Percentiles rank a stretch among this genome's conserved stretches.
These are phyloP conservation scores for Paecilomyces sp. DNA, from an alignment of 2,329 filamentous ascomycete species.

Conservation along the genomic window DNA sequence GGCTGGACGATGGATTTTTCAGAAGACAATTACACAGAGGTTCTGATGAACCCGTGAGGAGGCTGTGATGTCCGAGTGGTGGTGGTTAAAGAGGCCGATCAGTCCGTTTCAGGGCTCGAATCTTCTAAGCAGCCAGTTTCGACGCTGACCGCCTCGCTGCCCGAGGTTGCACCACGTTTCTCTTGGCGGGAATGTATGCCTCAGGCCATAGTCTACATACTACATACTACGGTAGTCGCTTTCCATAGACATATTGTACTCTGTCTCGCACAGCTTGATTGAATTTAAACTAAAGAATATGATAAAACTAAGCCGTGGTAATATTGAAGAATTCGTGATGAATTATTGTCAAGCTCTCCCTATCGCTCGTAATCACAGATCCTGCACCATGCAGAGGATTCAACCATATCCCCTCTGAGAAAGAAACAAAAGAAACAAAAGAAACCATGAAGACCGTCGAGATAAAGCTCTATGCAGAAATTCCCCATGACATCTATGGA, in stretches of 20 bases:
- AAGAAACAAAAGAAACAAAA: neutral
- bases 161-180: neutral
- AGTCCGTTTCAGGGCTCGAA: neutral
- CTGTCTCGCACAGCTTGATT: too few relatives aligned
- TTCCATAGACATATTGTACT: too few relatives aligned
- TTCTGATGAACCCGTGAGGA: neutral
- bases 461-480: neutral
- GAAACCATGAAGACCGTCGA: neutral
- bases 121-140: neutral
- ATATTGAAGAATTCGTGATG: neutral
- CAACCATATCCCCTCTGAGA: neutral
- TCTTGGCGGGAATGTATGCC: neutral
- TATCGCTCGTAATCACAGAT: neutral
- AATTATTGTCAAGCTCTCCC: neutral
- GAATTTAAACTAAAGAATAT: too few relatives aligned
- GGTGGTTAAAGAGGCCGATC: neutral
- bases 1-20: neutral
- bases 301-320: too few relatives aligned
- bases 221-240: neutral
- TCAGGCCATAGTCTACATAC: neutral
- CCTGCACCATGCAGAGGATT: neutral
- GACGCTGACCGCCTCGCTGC: neutral
- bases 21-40: neutral
- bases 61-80: neutral
- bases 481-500: neutral